These are phyloP conservation scores for Trypanosoma cruzi DNA, from an alignment of 208 protist genomes.

Conservation along the genomic window DNA sequence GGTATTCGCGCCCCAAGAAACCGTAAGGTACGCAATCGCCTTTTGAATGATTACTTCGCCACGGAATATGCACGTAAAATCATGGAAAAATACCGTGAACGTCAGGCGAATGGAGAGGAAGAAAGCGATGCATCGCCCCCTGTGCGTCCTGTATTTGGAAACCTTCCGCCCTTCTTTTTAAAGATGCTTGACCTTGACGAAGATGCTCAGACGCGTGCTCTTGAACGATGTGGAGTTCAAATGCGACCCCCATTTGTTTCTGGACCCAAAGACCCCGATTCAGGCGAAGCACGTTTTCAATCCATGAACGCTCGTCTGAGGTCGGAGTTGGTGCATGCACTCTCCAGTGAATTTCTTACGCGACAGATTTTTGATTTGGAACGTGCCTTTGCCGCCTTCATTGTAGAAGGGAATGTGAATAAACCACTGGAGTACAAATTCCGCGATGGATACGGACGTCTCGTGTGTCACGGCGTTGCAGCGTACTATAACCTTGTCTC, in stretches of 20 bases:
- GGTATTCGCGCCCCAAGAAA: constrained; percentile 78
- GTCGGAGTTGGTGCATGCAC: constrained; percentile 78
- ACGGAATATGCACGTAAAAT: constrained; percentile 52
- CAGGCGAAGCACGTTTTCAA: constrained; percentile 71
- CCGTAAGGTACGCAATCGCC: constrained; percentile 74
- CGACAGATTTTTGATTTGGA: constrained; percentile 84
- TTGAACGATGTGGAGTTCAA: constrained; percentile 40
- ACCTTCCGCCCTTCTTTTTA: constrained; percentile 59
- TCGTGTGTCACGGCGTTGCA: constrained; percentile 86
- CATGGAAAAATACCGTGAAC: constrained; percentile 47
- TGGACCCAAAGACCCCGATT: constrained; percentile 49
- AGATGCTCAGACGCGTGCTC: constrained; percentile 50
- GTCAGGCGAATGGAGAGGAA: constrained; percentile 33
- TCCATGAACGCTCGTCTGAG: constrained; percentile 69
- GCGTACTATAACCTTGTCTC: constrained; percentile 83
- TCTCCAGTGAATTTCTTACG: constrained; percentile 81
- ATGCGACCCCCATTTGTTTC: constrained; percentile 14
- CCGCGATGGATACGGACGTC: constrained; percentile 84
- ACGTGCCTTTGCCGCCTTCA: constrained; percentile 56
- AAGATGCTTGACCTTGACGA: constrained; percentile 68
- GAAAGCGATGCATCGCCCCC: constrained; percentile 27
- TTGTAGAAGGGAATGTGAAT: constrained; percentile 40
- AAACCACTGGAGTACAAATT: constrained; percentile 73
- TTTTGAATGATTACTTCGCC: constrained; percentile 86
- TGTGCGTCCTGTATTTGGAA: constrained; percentile 48